Evolutionary conservation across 208 protist species (phyloP).

Genomic region (Trypanosoma cruzi): DNA sequence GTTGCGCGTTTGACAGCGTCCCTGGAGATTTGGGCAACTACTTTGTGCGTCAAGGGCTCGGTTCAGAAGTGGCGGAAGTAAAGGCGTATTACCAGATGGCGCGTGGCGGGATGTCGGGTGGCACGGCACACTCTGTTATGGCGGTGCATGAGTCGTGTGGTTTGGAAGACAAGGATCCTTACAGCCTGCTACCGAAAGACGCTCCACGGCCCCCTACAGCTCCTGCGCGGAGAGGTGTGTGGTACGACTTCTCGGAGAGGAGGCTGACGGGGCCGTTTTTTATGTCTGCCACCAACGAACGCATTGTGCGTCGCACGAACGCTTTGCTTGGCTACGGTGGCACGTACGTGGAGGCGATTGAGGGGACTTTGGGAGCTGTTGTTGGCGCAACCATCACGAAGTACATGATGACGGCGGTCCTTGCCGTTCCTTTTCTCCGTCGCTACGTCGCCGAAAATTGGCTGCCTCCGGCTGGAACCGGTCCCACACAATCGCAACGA

Average conservation of each 20-base stretch:
- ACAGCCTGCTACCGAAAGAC: constrained; percentile 42
- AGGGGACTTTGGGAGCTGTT: constrained; percentile 38
- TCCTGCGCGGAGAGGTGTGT: constrained; percentile 43
- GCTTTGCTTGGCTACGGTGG: constrained; percentile 56
- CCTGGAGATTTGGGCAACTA: constrained; percentile 90
- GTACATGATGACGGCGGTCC: constrained; percentile 28
- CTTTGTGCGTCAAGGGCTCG: constrained; percentile 48
- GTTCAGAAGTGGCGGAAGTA: constrained; percentile 52
- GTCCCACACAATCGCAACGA: constrained; percentile 52
- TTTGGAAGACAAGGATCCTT: constrained; percentile 39
- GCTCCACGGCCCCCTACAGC: constrained; percentile 34
- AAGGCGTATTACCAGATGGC: constrained; percentile 39
- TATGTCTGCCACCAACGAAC: constrained; percentile 73
- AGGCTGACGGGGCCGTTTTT: constrained; percentile 59
- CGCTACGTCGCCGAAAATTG: constrained; percentile 34
- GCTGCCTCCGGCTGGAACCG: constrained; percentile 38
- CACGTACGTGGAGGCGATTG: constrained; percentile 54
- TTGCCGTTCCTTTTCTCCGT: constrained; percentile 48
- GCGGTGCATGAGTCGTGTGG: constrained; percentile 32
- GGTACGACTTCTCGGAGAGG: constrained; percentile 51
- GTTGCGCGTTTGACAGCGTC: constrained; percentile 91
- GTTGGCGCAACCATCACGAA: constrained; percentile 26
- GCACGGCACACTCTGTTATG: constrained; percentile 63
- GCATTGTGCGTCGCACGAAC: constrained; percentile 84
- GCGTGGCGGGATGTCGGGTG: constrained; percentile 51